Evolutionary conservation across 495 filamentous ascomycete genomes (phyloP).

Genomic region (Penicillium bovifimosum): DNA sequence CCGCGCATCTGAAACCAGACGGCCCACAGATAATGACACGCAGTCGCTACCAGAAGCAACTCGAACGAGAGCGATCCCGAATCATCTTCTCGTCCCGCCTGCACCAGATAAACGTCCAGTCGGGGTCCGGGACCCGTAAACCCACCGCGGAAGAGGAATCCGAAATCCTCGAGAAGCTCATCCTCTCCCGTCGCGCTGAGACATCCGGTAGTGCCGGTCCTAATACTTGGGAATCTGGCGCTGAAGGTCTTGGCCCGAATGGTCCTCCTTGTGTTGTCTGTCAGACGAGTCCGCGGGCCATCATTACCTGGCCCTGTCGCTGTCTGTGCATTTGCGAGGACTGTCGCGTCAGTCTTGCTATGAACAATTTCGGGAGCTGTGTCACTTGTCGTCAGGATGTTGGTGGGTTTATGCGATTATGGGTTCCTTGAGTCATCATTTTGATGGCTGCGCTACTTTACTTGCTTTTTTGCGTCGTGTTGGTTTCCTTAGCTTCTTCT

Average conservation of each 20-base stretch:
- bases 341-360: conserved; percentile 83
- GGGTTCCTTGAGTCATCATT: conserved; percentile 61
- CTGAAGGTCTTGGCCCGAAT: conserved; percentile 61
- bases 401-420: conserved; percentile 80
- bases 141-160: conserved; percentile 70
- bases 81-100: conserved; percentile 51
- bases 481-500: neutral
- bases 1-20: conserved; percentile 65
- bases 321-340: conserved; percentile 94
- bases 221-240: conserved; percentile 59
- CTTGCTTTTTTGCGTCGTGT: neutral
- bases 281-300: conserved; percentile 76
- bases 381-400: conserved; percentile 88
- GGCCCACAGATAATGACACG: conserved; percentile 66
- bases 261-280: conserved; percentile 93
- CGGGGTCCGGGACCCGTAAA: conserved; percentile 26
- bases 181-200: conserved; percentile 55
- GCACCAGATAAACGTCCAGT: conserved; percentile 15
- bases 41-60: conserved; percentile 60
- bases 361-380: conserved; percentile 95
- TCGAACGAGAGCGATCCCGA: conserved; percentile 59
- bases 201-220: conserved; percentile 14
- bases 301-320: conserved; percentile 94
- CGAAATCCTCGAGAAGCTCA: conserved; percentile 71
- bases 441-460: neutral